phyloP scores from a whole-genome alignment of 192 early-diverging fungal species.

The Phlyctochytrium bullatum region DNA sequence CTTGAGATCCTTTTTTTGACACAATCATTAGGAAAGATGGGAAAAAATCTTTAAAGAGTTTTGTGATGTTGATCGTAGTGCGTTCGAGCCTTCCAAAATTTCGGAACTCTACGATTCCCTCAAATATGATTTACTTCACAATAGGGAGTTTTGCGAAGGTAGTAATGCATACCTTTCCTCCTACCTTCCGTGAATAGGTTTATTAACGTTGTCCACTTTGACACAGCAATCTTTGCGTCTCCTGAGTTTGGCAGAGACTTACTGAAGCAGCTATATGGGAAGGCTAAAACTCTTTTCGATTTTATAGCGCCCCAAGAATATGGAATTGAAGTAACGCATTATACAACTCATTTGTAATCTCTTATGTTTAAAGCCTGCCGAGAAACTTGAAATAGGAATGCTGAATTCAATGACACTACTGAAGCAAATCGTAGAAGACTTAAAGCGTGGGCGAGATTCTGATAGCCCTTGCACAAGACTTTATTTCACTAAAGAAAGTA shows the following conservation, averaged over 20 bases:
- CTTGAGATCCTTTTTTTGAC: not conserved
- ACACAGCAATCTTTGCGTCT: slow-evolving; percentile 22
- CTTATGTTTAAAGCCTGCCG: slow-evolving; percentile 40
- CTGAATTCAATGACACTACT: slow-evolving; percentile 74
- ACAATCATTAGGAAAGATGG: slow-evolving; percentile 90
- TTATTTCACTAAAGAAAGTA: slow-evolving; percentile 95
- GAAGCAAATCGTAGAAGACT: slow-evolving; percentile 73
- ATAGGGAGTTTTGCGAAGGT: slow-evolving; percentile 78
- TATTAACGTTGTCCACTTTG: slow-evolving; percentile 6
- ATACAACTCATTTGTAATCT: not conserved
- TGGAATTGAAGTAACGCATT: slow-evolving; percentile 64
- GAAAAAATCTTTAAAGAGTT: slow-evolving; percentile 95
- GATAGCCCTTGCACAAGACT: slow-evolving; percentile 66
- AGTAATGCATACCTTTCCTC: slow-evolving; percentile 52
- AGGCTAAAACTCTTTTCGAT: slow-evolving; percentile 86
- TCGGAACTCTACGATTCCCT: slow-evolving; percentile 94
- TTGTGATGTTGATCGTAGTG: slow-evolving; percentile 52
- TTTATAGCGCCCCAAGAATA: slow-evolving; percentile 93
- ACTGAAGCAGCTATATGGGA: slow-evolving; percentile 71
- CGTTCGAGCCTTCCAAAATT: slow-evolving; percentile 74
- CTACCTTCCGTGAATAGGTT: not conserved
- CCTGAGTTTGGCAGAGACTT: slow-evolving; percentile 36
- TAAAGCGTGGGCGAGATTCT: slow-evolving; percentile 57
- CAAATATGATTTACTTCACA: slow-evolving; percentile 97
- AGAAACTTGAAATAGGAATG: slow-evolving; percentile 85